A percentile compares a stretch with the other conserved stretches of the same genome.
phyloP scores from a whole-genome alignment of 1,139 yeast genomes.

The Lizanozyma gosingica region DNA sequence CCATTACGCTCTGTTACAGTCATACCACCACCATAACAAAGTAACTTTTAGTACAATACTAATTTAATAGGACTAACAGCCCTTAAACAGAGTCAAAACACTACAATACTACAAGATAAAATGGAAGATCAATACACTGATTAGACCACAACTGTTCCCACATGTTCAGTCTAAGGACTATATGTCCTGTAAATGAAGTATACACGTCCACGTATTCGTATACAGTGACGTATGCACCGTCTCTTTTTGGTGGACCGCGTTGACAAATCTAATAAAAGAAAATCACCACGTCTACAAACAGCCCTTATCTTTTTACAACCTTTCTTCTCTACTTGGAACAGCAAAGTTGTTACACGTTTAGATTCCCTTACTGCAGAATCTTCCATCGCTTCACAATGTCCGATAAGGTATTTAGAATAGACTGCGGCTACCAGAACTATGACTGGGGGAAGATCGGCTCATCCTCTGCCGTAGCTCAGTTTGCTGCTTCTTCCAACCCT shows the following conservation, averaged over 20 bases:
- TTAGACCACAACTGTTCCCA: no score
- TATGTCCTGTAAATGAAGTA: no score
- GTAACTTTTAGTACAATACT: no score
- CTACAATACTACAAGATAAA: no score
- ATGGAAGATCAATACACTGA: no score
- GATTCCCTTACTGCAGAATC: background rate
- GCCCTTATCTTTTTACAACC: background rate
- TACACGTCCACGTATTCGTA: no score
- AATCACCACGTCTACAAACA: background rate
- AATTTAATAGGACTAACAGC: no score
- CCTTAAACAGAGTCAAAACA: no score
- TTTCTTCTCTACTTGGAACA: background rate
- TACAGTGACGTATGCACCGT: background rate
- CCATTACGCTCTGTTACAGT: no score
- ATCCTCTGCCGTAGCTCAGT: constrained; percentile 80
- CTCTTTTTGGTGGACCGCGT: background rate
- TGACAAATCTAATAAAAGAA: background rate
- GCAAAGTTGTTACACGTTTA: background rate
- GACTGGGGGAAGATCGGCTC: constrained; percentile 77
- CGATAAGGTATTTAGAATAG: constrained; percentile 29
- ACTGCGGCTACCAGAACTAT: constrained; percentile 60
- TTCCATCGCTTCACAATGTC: constrained; percentile 6
- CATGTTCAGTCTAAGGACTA: no score
- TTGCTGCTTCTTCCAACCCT: constrained; percentile 65
- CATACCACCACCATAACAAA: no score